Percentiles rank a stretch among this genome's conserved stretches.
Evolutionary conservation across 2,329 filamentous ascomycete genomes (phyloP).

Genomic region (Cryphonectria carpinicola): DNA sequence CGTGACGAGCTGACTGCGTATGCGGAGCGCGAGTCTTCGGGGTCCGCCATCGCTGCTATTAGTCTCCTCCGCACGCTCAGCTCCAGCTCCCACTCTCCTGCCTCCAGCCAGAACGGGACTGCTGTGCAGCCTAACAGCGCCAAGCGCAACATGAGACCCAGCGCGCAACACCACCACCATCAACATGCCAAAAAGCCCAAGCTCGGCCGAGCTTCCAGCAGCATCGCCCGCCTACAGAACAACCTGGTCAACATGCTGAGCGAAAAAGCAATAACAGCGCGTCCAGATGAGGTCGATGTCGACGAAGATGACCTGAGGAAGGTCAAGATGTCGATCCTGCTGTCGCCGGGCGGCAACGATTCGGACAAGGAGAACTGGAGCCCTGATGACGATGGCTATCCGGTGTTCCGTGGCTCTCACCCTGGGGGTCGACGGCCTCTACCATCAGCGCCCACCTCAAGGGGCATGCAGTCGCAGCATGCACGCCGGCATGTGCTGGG

Average conservation of each 20-base stretch:
- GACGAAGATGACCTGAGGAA: constrained; percentile 44
- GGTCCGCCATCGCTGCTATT: constrained; percentile 80
- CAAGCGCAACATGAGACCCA: constrained; percentile 63
- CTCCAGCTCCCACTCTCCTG: constrained; percentile 50
- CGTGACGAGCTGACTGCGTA: constrained; percentile 77
- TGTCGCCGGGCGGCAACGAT: constrained; percentile 62
- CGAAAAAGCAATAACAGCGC: constrained; percentile 43
- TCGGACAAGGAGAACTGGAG: constrained; percentile 96
- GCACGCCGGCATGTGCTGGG: constrained; percentile 49
- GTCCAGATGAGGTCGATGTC: constrained; percentile 38
- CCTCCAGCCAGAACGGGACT: constrained; percentile 29
- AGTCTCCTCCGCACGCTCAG: constrained; percentile 76
- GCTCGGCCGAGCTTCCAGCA: constrained; percentile 64
- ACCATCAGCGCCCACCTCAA: constrained; percentile 37
- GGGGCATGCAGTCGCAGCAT: constrained; percentile 32
- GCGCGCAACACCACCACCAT: constrained; percentile 37
- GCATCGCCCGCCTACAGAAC: constrained; percentile 63
- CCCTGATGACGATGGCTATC: constrained; percentile 54
- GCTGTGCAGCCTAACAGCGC: constrained; percentile 59
- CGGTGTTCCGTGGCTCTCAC: constrained; percentile 34
- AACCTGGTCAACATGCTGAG: constrained; percentile 33
- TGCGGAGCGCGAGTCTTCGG: constrained; percentile 76
- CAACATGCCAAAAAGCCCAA: constrained; percentile 64
- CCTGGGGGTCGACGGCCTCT: constrained; percentile 41
- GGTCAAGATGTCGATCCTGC: constrained; percentile 47